Conservation (phyloP, 1,284 basidiomycete genomes). For the Trichosporon sp. region DNA sequence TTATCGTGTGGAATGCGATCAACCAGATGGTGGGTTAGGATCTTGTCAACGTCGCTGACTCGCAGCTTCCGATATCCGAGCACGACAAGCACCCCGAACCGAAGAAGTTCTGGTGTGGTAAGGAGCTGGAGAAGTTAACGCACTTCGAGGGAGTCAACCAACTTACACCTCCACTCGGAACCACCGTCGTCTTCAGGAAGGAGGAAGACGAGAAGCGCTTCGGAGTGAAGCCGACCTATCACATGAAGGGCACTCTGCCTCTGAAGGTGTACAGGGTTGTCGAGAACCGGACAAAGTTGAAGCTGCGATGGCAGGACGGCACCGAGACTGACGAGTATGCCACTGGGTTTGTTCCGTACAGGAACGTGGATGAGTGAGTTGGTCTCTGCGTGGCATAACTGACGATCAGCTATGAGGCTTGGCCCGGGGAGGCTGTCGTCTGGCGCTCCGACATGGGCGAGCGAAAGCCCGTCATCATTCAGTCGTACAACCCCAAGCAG, state of each 20-base stretch:
- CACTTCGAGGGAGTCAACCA: constrained; percentile 53
- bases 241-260: constrained; percentile 44
- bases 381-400: background rate
- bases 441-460: constrained; percentile 70
- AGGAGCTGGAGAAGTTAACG: constrained; percentile 63
- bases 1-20: constrained; percentile 80
- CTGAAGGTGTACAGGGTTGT: constrained; percentile 62
- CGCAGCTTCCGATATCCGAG: constrained; percentile 58
- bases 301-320: constrained; percentile 88
- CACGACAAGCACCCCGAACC: constrained; percentile 63
- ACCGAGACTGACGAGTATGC: constrained; percentile 58
- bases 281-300: constrained; percentile 64
- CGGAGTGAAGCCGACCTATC: constrained; percentile 23
- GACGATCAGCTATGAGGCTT: constrained; percentile 31
- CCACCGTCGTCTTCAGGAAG: constrained; percentile 41
- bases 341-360: constrained; percentile 69
- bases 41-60: background rate
- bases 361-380: constrained; percentile 52
- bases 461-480: constrained; percentile 66
- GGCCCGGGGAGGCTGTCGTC: constrained; percentile 88
- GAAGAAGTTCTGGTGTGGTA: constrained; percentile 66
- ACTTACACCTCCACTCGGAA: constrained; percentile 41
- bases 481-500: constrained; percentile 66
- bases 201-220: constrained; percentile 16
- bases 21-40: constrained; percentile 66